Evolutionary conservation across 768 basidiomycete species (phyloP), one percentile per base, ranked within the genome.

Genomic region (Sutorius australiensis): DNA sequence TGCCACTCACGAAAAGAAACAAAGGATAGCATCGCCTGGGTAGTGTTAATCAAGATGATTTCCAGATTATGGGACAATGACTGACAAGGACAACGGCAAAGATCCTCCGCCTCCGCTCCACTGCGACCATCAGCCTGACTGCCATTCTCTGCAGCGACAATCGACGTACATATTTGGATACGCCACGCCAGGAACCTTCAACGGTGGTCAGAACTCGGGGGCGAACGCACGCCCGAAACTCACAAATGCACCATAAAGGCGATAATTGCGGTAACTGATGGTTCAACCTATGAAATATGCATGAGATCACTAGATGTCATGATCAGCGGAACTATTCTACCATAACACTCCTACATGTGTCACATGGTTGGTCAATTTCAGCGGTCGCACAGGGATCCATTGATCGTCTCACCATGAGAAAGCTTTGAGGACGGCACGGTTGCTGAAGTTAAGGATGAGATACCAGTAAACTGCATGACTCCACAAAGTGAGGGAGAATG

Each of bases 171-270:
- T 48, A 27, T 48, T 37, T 53, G 46, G 14, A 53, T 28, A 10
- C 41, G 47, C 53, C 53, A 43, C 3, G 34, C 21, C 31, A 54
- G 34, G 43, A 48, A 54, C n/a, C 53, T 54, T 39, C 2, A 12
- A 32, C 13, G 3, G 16, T 24, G 16, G 19, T 54, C 47, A 43
- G 14, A 10, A 2, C 11, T 30, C 13, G 11, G 12, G 28, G 8
- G 31, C 34, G 17, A 48, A 19, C 12, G 37, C 17, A 19, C 17
- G 10, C 17, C 12, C 17, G 0, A 33, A 21, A 33, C 48, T 50
- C 43, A 54, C 53, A 43, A 19, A 28, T 48, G 52, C 46, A 40
- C 48, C 8, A 32, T 6, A 14, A 49, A 33, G 9, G 53, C 48
- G 13, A 54, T 32, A 5, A 27, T 12, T 12, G 37, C 53, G 28